Conservation (phyloP, 2,329 filamentous ascomycete species). For the Fusarium continuum region DNA sequence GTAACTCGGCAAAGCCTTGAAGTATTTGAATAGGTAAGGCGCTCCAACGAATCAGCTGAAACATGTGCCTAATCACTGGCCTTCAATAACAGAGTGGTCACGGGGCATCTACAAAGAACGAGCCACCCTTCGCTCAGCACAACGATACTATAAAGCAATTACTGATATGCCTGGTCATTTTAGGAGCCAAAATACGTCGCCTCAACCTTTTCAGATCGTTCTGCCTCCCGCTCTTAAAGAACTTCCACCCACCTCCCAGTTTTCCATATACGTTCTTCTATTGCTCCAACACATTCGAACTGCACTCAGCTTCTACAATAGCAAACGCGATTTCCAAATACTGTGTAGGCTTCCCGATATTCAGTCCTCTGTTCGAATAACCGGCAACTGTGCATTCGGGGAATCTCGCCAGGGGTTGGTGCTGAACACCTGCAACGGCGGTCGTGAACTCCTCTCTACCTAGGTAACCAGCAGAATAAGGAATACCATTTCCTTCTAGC, state of each 20-base stretch:
- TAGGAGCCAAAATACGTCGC: too few species aligned
- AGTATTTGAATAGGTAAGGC: not conserved
- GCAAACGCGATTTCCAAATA: fast-evolving
- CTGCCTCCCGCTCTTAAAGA: not conserved
- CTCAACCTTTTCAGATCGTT: too few species aligned
- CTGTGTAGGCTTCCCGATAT: fast-evolving
- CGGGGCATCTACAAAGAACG: not conserved
- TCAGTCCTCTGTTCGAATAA: fast-evolving
- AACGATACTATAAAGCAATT: too few species aligned
- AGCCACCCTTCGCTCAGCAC: not conserved
- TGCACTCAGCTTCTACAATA: not conserved
- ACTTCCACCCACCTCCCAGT: not conserved
- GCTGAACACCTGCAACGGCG: not conserved
- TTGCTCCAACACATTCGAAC: not conserved
- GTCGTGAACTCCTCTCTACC: not conserved
- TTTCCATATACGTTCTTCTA: not conserved
- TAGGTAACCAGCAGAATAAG: not conserved
- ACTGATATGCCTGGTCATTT: too few species aligned
- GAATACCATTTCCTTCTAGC: not conserved
- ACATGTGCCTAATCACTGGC: not conserved
- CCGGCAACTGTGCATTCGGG: not conserved
- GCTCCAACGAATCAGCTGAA: not conserved
- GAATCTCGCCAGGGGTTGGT: not conserved
- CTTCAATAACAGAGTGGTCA: not conserved
- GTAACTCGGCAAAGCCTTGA: not conserved